Evolutionary conservation across 2,329 filamentous ascomycete genomes (phyloP), one percentile per base, ranked within the genome.

Genomic region (Microcera coccophila): DNA sequence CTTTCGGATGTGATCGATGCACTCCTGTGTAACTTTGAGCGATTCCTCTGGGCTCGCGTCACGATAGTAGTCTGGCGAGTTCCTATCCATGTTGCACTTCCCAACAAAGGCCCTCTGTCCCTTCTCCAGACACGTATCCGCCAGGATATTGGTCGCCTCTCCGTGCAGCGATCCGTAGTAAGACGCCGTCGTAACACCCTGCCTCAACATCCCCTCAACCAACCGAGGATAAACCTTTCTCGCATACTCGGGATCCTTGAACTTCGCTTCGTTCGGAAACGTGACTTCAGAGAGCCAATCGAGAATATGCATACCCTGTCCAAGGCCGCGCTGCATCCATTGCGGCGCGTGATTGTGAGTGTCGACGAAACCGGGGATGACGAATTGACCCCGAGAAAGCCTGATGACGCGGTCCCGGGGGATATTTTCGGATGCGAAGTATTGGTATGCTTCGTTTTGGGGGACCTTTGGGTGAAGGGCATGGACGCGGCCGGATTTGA

Each of bases 291-390:
- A 69, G 2, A 85, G 69, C 82, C 82, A 86, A 55, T 84, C 76
- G 7, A 82, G 65, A 46, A 79, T 75, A 47, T 77, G 70, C 60
- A 74, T 64, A 33, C 74, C 66, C 52, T 75, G 71, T 4, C 72
- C 71, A 4, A 75, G 62, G 20, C 74, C 71, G 18, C 71, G 64
- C 60, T 71, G 69, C 12, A 70, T 62, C 68, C 70, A 76, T 51
- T 78, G 73, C 29, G 82, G 81, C 0, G 82, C 82, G 54, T 86
- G 82, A 47, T 82, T 83, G 61, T 85, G 82, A 1, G 81, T 84
- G 64, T 85, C 82, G 40, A 85, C 66, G 53, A 82, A 76, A 33
- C 78, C 78, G 0, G 79, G 79, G 43, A 81, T 72, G 36, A 82
- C 61, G 52, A 82, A 79, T 35, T 77, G 62, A 29, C 69, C 69